These are phyloP conservation scores for Populus hybrid DNA, from an alignment of 441 rosid species.

Conservation along the genomic window DNA sequence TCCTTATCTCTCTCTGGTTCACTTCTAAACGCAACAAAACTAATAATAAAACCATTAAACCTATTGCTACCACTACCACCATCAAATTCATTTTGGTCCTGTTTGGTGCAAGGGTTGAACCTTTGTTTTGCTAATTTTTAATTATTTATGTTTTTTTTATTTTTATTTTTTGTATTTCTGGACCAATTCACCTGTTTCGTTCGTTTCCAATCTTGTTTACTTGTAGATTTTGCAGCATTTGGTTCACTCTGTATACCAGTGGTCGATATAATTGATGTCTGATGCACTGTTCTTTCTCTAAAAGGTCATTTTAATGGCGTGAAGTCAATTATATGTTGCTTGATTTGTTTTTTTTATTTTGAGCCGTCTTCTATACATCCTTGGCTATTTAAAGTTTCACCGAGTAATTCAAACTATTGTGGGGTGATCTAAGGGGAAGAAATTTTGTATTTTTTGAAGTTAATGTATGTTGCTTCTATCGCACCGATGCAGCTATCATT, in stretches of 20 bases:
- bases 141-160: too few species aligned
- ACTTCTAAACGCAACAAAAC: slow-evolving; percentile 39
- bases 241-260: slow-evolving; percentile 10
- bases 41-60: slow-evolving; percentile 19
- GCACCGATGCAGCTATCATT: background rate
- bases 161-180: background rate
- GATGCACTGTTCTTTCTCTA: slow-evolving; percentile 1
- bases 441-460: background rate
- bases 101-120: too few species aligned
- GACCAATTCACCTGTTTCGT: slow-evolving; percentile 5
- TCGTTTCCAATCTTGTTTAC: background rate
- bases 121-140: too few species aligned
- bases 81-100: background rate
- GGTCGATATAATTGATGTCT: slow-evolving; percentile 14
- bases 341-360: background rate
- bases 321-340: background rate
- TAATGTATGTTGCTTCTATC: background rate
- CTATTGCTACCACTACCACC: background rate
- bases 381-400: background rate
- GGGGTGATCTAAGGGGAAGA: background rate
- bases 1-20: slow-evolving; percentile 59
- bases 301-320: background rate
- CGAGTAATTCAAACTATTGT: background rate
- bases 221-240: slow-evolving; percentile 24
- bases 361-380: background rate